Evolutionary conservation across 495 filamentous ascomycete genomes (phyloP), one percentile per base, ranked within the genome.

Genomic region (Oleoguttula mirabilis): DNA sequence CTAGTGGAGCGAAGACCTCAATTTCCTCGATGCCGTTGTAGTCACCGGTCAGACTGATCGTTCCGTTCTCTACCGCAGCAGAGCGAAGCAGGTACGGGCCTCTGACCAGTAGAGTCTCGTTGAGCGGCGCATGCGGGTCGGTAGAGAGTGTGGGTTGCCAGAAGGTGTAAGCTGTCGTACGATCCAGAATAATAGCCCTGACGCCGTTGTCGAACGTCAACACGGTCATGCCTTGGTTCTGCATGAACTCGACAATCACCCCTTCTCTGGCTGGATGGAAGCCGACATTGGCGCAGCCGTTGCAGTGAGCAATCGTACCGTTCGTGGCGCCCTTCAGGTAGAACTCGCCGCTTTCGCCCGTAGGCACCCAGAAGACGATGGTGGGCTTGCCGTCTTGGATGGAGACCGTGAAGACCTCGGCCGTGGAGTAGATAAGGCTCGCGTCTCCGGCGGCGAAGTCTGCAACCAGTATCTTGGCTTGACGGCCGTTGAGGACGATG

Each of bases 391-490:
- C 39, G 31, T 32, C 24, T 12, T 70, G 57, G 6, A 67, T 50
- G 0, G 67, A 54, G 30, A 71, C 69, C 4, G 72, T 74, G 10
- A 77, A 48, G 4, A 79, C 60, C 39, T 79, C 75, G 0, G 73
- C 72, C 3, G 75, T 79, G 1, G 74, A 77, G 55, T 79, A 79
- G 4, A 76, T 58, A 5, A 79, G 52, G 11, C 49, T 70, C 34
- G 66, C 54, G n/a, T 56, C 51, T 5, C 71, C 72, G 21, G 75
- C 63, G 2, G 36, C 51, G 47, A 75, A 77, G 47, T 77, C 74
- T 1, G 74, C 75, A 2, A 76, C 70, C 14, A 77, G 43, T 24
- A 79, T 77, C 60, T 79, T 77, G 4, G 74, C 67, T 40, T 74
- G 68, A 19, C 72, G 66, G 3, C 75, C 75, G 51, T 74, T 73